Conservation (phyloP, 1,284 basidiomycete genomes). For the Marasmius fiardii region DNA sequence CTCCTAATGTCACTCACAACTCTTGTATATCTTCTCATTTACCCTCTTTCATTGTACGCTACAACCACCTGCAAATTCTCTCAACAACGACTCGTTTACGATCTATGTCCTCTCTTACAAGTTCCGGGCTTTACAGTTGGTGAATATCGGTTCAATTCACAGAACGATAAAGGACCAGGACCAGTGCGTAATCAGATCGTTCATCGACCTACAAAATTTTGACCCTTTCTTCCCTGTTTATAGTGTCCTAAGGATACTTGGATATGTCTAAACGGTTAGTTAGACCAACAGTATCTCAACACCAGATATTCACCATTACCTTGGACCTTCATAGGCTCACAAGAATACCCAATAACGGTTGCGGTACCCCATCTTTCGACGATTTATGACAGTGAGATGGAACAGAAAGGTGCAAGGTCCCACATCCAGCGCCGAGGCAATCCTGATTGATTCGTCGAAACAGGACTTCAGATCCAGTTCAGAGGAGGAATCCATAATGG, state of each 20-base stretch:
- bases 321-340: too few species aligned
- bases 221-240: background rate
- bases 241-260: constrained; percentile 3
- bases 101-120: background rate
- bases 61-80: background rate
- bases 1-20: background rate
- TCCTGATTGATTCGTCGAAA: background rate
- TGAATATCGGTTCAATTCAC: background rate
- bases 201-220: background rate
- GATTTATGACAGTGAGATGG: background rate
- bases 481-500: background rate
- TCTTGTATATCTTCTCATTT: background rate
- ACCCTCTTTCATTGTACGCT: background rate
- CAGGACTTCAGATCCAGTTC: background rate
- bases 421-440: background rate
- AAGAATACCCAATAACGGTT: too few species aligned
- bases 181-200: background rate
- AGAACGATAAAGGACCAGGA: background rate
- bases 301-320: background rate
- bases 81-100: background rate
- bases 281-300: too few species aligned
- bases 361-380: background rate
- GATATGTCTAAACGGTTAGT: constrained; percentile 1
- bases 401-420: background rate
- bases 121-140: background rate